Percentiles rank a stretch among this genome's conserved stretches.
Conservation (phyloP, 2,329 filamentous ascomycete species). For the Botryotinia globosa region DNA sequence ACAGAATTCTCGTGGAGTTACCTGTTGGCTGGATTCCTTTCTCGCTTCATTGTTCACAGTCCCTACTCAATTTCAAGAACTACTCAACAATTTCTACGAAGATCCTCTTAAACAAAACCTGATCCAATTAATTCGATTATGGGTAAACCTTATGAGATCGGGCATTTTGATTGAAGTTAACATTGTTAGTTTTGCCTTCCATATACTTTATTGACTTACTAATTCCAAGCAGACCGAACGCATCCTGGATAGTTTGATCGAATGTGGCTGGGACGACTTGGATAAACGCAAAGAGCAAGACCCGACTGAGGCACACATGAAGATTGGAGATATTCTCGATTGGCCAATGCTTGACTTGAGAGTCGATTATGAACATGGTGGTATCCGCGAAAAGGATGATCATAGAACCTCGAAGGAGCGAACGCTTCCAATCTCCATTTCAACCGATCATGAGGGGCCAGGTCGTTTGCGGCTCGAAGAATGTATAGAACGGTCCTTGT, state of each 20-base stretch:
- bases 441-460: slow-evolving; percentile 56
- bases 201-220: slow-evolving; percentile 19
- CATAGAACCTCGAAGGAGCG: slow-evolving; percentile 94
- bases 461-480: slow-evolving; percentile 74
- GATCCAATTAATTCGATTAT: slow-evolving; percentile 75
- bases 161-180: slow-evolving; percentile 84
- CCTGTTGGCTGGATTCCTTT: slow-evolving; percentile 90
- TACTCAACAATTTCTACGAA: slow-evolving; percentile 71
- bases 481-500: slow-evolving; percentile 92
- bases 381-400: slow-evolving; percentile 79
- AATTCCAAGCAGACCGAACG: slow-evolving; percentile 62
- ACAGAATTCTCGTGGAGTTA: slow-evolving; percentile 79
- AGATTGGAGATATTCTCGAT: slow-evolving; percentile 87
- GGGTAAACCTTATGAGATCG: slow-evolving; percentile 87
- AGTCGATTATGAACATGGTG: slow-evolving; percentile 92
- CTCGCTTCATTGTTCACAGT: slow-evolving; percentile 93
- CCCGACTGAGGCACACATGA: slow-evolving; percentile 91
- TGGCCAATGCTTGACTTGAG: slow-evolving; percentile 85
- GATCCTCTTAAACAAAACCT: slow-evolving; percentile 71
- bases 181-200: slow-evolving; percentile 55
- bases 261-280: slow-evolving; percentile 87
- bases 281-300: slow-evolving; percentile 80
- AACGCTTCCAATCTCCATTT: slow-evolving; percentile 86
- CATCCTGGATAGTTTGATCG: slow-evolving; percentile 76
- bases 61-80: slow-evolving; percentile 85